Percentiles rank a stretch among this genome's conserved stretches.
phyloP scores from a whole-genome alignment of 495 filamentous ascomycete genomes.

The Echria macrotheca region DNA sequence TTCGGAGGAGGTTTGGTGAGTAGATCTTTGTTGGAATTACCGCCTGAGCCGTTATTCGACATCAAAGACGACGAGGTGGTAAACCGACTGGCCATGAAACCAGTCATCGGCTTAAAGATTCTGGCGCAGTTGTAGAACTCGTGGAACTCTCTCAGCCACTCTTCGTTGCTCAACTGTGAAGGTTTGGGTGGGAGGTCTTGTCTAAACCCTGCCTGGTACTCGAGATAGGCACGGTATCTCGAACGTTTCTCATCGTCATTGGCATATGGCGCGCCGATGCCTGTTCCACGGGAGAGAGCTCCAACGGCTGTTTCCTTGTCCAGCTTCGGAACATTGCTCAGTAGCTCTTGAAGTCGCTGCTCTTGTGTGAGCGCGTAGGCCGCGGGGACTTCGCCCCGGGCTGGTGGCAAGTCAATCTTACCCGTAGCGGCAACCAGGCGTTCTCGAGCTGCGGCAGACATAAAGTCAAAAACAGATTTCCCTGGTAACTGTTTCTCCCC shows the following conservation, averaged over 20 bases:
- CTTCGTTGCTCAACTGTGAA: slow-evolving; percentile 52
- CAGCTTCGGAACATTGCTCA: slow-evolving; percentile 61
- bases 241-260: slow-evolving; percentile 72
- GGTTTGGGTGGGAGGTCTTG: slow-evolving; percentile 51
- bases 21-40: slow-evolving; percentile 33
- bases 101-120: slow-evolving; percentile 89
- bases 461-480: slow-evolving; percentile 94
- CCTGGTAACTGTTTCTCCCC: slow-evolving; percentile 79
- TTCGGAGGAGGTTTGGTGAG: slow-evolving; percentile 56
- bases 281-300: slow-evolving; percentile 66
- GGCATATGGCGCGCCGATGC: slow-evolving; percentile 77
- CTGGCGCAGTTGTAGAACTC: slow-evolving; percentile 86
- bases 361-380: slow-evolving; percentile 55
- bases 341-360: slow-evolving; percentile 54
- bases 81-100: slow-evolving; percentile 87
- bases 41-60: slow-evolving; percentile 19
- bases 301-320: slow-evolving; percentile 68
- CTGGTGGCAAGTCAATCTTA: slow-evolving; percentile 69
- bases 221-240: slow-evolving; percentile 76
- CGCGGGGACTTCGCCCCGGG: slow-evolving; percentile 64
- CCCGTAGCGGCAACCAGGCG: slow-evolving; percentile 72
- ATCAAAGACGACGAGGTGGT: slow-evolving; percentile 57
- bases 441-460: slow-evolving; percentile 74
- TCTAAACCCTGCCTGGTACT: slow-evolving; percentile 64
- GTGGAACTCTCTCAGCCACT: slow-evolving; percentile 73